A percentile compares a stretch with the other conserved stretches of the same genome.
These are phyloP conservation scores for Zymoseptoria ardabiliae DNA, from an alignment of 2,329 filamentous ascomycete species.

Conservation along the genomic window DNA sequence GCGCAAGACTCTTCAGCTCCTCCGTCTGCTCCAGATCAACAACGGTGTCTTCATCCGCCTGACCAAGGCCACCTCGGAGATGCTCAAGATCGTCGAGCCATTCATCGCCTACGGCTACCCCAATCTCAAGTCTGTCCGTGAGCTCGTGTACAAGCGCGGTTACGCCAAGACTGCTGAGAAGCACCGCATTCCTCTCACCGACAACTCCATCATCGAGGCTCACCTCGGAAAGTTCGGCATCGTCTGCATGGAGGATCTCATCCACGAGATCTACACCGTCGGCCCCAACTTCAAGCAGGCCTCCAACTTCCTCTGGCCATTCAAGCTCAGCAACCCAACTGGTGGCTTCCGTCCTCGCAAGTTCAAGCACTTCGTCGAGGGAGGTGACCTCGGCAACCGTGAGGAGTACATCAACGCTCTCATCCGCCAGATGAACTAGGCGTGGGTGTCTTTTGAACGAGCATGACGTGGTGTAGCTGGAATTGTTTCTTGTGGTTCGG, in stretches of 20 bases:
- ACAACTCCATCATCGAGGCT: constrained; percentile 97
- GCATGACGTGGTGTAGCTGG: constrained; percentile 4
- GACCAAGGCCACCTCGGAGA: constrained; percentile 95
- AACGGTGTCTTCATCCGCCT: constrained; percentile 97
- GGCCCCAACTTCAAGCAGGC: constrained; percentile 98
- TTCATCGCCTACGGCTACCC: constrained; percentile 99
- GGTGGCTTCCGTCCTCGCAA: constrained; percentile 94
- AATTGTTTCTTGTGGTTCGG: constrained; percentile 5
- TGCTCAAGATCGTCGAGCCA: constrained; percentile 97
- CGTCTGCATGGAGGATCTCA: constrained; percentile 97
- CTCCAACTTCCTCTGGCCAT: constrained; percentile 99
- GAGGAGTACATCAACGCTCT: constrained; percentile 97
- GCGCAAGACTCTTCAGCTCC: constrained; percentile 98
- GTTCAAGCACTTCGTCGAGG: constrained; percentile 99
- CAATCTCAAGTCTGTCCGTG: constrained; percentile 97
- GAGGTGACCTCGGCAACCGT: constrained; percentile 96
- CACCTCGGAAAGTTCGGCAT: constrained; percentile 97
- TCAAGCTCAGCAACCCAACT: constrained; percentile 98
- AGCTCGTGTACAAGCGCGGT: constrained; percentile 99
- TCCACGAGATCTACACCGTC: constrained; percentile 98
- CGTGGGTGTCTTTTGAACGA: constrained; percentile 1
- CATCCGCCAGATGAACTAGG: constrained; percentile 97
- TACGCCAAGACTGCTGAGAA: constrained; percentile 94
- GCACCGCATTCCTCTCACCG: constrained; percentile 91
- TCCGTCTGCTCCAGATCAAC: constrained; percentile 99